Evolutionary conservation across 2,329 filamentous ascomycete species (phyloP).

Genomic region (Cladophialophora bantiana): DNA sequence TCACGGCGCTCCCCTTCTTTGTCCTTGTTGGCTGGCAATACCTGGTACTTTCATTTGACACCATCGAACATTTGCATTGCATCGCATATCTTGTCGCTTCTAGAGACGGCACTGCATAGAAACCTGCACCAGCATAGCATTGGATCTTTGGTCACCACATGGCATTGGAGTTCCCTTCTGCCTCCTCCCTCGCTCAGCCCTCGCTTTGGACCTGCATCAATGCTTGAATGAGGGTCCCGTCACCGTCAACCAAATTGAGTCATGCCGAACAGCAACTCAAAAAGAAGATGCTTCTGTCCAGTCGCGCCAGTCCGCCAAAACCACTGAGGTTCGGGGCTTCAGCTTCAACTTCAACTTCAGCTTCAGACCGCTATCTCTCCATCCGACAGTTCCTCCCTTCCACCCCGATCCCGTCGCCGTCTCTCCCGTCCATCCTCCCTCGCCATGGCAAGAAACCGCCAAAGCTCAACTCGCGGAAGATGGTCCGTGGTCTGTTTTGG

Average conservation of each 20-base stretch:
- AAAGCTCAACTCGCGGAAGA: slow-evolving; percentile 64
- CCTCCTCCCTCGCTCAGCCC: not conserved
- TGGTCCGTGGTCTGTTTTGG: slow-evolving; percentile 65
- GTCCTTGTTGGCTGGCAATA: not conserved
- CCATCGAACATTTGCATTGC: not conserved
- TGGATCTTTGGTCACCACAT: not conserved
- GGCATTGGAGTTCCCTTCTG: not conserved
- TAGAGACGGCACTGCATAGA: not conserved
- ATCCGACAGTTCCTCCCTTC: slow-evolving; percentile 51
- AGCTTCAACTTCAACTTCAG: no score
- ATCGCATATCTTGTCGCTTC: not conserved
- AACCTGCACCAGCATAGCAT: slow-evolving; percentile 2
- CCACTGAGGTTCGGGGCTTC: slow-evolving; percentile 30
- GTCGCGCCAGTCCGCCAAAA: slow-evolving; percentile 43
- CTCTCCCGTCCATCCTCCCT: slow-evolving; percentile 71
- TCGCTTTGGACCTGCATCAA: not conserved
- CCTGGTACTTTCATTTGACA: no score
- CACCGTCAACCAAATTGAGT: slow-evolving; percentile 17
- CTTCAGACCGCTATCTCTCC: slow-evolving; percentile 29
- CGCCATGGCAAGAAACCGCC: slow-evolving; percentile 68
- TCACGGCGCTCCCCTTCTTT: not conserved
- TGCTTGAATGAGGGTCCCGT: slow-evolving; percentile 32
- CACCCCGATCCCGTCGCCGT: slow-evolving; percentile 73
- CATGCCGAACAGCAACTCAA: slow-evolving; percentile 30
- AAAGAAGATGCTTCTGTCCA: slow-evolving; percentile 46